phyloP scores from a whole-genome alignment of 2,329 filamentous ascomycete species.

The Diaporthe eres region DNA sequence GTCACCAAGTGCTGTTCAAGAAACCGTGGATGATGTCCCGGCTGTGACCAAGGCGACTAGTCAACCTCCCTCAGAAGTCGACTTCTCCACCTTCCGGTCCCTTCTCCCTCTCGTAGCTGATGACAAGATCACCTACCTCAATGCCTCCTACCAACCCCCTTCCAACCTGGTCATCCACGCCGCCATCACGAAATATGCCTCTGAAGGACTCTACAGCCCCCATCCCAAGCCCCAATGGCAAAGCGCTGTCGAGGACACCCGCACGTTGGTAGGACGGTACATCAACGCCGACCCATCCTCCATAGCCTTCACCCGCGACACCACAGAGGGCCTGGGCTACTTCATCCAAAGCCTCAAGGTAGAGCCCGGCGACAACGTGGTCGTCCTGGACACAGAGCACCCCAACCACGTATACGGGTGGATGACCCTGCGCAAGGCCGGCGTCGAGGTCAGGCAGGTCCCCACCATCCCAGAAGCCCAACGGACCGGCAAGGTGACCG shows the following conservation, averaged over 20 bases:
- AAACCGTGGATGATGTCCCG: neutral
- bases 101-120: constrained; percentile 45
- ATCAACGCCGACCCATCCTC: constrained; percentile 47
- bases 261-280: constrained; percentile 46
- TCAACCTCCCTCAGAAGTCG: constrained; percentile 11
- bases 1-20: constrained; percentile 5
- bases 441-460: constrained; percentile 50
- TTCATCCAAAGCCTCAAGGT: constrained; percentile 48
- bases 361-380: constrained; percentile 50
- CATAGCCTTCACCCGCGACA: constrained; percentile 51
- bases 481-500: constrained; percentile 12
- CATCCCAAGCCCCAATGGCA: constrained; percentile 48
- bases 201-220: constrained; percentile 45
- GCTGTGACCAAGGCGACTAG: neutral
- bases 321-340: constrained; percentile 50
- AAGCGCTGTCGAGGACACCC: constrained; percentile 42
- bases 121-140: constrained; percentile 47
- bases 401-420: constrained; percentile 51
- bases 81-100: constrained; percentile 43
- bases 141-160: constrained; percentile 50
- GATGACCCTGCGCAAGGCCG: constrained; percentile 46
- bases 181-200: constrained; percentile 47
- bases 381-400: constrained; percentile 51
- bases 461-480: constrained; percentile 40
- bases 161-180: constrained; percentile 51